Evolutionary conservation across 2,329 filamentous ascomycete species (phyloP).

Genomic region (Exophiala bonariae): DNA sequence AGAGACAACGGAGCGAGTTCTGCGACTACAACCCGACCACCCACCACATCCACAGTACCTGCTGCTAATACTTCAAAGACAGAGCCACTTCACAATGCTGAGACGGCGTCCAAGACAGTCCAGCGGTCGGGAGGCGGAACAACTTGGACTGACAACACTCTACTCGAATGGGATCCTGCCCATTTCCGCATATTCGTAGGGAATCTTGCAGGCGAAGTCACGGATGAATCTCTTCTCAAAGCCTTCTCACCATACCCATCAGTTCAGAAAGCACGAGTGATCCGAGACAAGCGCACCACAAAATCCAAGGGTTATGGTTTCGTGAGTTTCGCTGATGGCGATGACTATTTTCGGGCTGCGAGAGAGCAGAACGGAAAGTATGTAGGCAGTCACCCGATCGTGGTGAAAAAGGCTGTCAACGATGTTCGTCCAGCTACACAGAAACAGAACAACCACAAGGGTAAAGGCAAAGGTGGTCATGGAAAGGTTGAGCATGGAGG

Average conservation of each 20-base stretch:
- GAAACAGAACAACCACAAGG: constrained; percentile 56
- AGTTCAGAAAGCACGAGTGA: constrained; percentile 87
- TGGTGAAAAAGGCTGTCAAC: constrained; percentile 83
- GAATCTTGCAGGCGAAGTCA: constrained; percentile 95
- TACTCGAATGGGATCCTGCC: constrained; percentile 93
- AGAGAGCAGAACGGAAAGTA: constrained; percentile 99
- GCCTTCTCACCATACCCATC: constrained; percentile 87
- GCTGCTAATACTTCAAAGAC: constrained; percentile 28
- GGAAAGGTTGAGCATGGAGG: constrained; percentile 45
- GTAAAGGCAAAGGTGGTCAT: constrained; percentile 36
- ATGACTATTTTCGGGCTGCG: constrained; percentile 94
- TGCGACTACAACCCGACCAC: constrained; percentile 16
- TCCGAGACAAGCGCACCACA: constrained; percentile 91
- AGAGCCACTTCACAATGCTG: constrained; percentile 43
- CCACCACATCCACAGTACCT: constrained; percentile 31
- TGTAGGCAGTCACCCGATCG: constrained; percentile 92
- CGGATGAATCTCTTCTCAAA: constrained; percentile 91
- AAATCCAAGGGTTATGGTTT: constrained; percentile 98
- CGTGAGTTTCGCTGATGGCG: constrained; percentile 90
- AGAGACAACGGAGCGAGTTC: constrained; percentile 52
- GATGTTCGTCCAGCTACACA: constrained; percentile 79
- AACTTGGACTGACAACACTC: constrained; percentile 82
- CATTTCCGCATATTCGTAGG: constrained; percentile 96
- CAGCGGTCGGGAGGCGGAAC: constrained; percentile 85
- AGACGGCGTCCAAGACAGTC: constrained; percentile 69